phyloP scores from a whole-genome alignment of 345 rosid species.

The Salix udensis region DNA sequence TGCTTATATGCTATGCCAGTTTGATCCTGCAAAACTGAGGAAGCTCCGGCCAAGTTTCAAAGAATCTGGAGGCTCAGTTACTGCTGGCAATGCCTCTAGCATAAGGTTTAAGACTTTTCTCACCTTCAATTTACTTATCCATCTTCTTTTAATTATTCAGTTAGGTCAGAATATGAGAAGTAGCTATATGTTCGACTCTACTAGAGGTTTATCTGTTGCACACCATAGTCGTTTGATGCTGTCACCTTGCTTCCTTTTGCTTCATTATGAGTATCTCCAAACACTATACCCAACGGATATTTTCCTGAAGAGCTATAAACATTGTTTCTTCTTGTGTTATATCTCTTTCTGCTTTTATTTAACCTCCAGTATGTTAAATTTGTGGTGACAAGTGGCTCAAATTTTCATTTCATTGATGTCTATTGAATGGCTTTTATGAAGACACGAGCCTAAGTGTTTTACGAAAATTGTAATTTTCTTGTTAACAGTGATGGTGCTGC shows the following conservation, averaged over 20 bases:
- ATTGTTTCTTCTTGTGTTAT: neutral
- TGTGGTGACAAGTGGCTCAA: neutral
- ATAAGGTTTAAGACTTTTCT: conserved; percentile 52
- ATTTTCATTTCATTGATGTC: neutral
- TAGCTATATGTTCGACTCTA: neutral
- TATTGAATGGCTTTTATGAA: neutral
- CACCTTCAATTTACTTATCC: neutral
- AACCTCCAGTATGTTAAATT: neutral
- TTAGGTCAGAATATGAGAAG: neutral
- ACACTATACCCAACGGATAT: neutral
- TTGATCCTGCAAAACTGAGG: conserved; percentile 83
- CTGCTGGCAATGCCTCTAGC: conserved; percentile 98
- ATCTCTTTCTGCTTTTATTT: neutral
- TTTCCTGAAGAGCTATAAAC: neutral
- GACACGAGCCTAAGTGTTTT: conserved; percentile 7
- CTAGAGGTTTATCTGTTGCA: neutral
- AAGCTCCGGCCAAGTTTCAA: conserved; percentile 96
- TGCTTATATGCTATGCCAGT: conserved; percentile 42
- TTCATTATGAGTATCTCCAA: neutral
- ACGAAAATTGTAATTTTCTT: conserved; percentile 10
- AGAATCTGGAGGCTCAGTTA: conserved; percentile 83
- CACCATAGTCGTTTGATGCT: neutral
- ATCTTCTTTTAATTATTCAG: neutral
- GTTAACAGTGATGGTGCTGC: conserved; percentile 93
- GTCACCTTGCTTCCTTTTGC: neutral